Percentiles rank a stretch among this genome's conserved stretches.
Evolutionary conservation across 345 rosid genomes (phyloP).

Genomic region (Gossypium mustelinum): DNA sequence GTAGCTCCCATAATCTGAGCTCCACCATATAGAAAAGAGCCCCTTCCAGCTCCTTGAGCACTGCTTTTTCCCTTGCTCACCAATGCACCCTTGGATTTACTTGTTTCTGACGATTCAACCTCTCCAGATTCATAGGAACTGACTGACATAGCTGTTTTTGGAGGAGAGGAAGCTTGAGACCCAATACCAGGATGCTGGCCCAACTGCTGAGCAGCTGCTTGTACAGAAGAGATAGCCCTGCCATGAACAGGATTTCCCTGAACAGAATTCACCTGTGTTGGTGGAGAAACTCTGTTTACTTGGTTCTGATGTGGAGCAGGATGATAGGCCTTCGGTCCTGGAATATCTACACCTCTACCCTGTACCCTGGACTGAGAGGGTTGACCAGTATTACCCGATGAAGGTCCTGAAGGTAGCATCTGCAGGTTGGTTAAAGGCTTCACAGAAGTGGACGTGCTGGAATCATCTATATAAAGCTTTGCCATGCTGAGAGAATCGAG

Average conservation of each 20-base stretch:
- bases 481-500: constrained; percentile 48
- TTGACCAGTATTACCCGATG: constrained; percentile 36
- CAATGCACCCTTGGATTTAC: constrained; percentile 49
- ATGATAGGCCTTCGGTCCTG: constrained; percentile 50
- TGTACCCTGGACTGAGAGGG: constrained; percentile 45
- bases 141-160: constrained; percentile 38
- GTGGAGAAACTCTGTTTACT: constrained; percentile 42
- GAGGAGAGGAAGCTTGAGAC: constrained; percentile 67
- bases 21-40: constrained; percentile 65
- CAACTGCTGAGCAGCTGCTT: constrained; percentile 41
- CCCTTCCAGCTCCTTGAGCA: constrained; percentile 63
- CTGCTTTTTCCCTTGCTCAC: constrained; percentile 62
- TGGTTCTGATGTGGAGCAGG: constrained; percentile 36
- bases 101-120: constrained; percentile 53
- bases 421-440: constrained; percentile 40
- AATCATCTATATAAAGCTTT: constrained; percentile 53
- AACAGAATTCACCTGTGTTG: constrained; percentile 35
- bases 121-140: constrained; percentile 56
- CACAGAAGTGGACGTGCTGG: constrained; percentile 36
- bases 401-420: constrained; percentile 34
- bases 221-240: constrained; percentile 42
- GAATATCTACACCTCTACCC: constrained; percentile 48
- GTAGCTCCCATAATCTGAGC: constrained; percentile 64
- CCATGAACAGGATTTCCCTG: constrained; percentile 42
- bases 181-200: constrained; percentile 49